These are phyloP conservation scores for Aspergillus brasiliensis DNA, from an alignment of 2,329 filamentous ascomycete species.

Conservation along the genomic window DNA sequence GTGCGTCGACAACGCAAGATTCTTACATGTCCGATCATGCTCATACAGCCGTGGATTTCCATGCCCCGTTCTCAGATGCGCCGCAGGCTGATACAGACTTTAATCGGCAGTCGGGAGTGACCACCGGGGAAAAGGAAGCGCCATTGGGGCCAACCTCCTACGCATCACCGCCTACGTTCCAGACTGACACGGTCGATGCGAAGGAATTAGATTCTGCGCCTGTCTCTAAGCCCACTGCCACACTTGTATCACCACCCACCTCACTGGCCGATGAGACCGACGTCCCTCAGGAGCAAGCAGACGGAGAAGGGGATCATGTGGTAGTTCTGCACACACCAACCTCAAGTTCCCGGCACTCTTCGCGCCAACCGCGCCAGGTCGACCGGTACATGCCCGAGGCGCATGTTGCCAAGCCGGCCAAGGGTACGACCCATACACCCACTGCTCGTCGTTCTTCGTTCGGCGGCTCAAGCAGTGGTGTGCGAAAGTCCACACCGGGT, in stretches of 20 bases:
- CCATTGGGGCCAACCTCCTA: slow-evolving; percentile 33
- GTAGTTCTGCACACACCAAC: slow-evolving; percentile 39
- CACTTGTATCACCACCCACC: slow-evolving; percentile 49
- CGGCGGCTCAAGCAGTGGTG: slow-evolving; percentile 19
- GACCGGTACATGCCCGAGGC: slow-evolving; percentile 44
- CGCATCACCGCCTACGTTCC: slow-evolving; percentile 41
- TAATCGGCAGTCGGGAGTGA: slow-evolving; percentile 17
- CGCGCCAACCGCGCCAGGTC: slow-evolving; percentile 46
- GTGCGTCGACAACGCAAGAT: slow-evolving; percentile 18
- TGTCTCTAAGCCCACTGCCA: slow-evolving; percentile 36
- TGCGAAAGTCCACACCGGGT: slow-evolving; percentile 32
- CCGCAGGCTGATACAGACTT: slow-evolving; percentile 11
- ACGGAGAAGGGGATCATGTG: slow-evolving; percentile 34
- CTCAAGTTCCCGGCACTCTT: slow-evolving; percentile 47
- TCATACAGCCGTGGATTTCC: slow-evolving; percentile 13
- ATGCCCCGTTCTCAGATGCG: background rate
- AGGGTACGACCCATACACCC: slow-evolving; percentile 27
- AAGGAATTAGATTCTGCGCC: slow-evolving; percentile 31
- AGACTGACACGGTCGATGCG: slow-evolving; percentile 35
- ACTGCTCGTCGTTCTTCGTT: slow-evolving; percentile 28
- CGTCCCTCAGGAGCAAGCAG: slow-evolving; percentile 33
- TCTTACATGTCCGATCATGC: slow-evolving; percentile 16
- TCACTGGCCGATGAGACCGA: slow-evolving; percentile 47
- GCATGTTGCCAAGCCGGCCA: slow-evolving; percentile 25
- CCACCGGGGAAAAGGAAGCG: slow-evolving; percentile 22